Conservation (phyloP, 2,329 filamentous ascomycete genomes). For the Chrysosporium queenslandicum region DNA sequence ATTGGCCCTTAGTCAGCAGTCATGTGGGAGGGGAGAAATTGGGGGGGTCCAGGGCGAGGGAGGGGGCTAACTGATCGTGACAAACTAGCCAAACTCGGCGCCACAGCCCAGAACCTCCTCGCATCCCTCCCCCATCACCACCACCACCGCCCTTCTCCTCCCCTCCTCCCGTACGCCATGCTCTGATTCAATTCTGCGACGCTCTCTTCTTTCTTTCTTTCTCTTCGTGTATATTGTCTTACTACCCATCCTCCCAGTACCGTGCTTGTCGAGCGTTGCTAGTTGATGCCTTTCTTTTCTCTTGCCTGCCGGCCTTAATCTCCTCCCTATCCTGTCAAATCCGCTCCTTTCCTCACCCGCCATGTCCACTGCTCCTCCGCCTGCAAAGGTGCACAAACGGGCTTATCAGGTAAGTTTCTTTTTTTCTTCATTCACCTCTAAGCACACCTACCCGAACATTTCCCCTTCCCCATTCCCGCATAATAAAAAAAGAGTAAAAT, state of each 20-base stretch:
- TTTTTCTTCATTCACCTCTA: not conserved
- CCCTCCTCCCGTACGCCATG: not conserved
- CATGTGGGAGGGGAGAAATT: not conserved
- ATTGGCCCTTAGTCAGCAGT: not conserved
- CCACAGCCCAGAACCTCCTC: not conserved
- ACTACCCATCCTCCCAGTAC: not conserved
- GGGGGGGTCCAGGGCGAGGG: too few species aligned
- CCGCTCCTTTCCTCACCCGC: not conserved
- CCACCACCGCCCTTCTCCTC: not conserved
- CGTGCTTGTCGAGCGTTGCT: not conserved
- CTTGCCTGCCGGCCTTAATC: not conserved
- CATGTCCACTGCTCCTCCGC: not conserved
- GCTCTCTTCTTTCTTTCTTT: not conserved
- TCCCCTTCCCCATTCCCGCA: not conserved
- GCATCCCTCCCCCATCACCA: not conserved
- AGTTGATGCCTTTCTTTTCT: not conserved
- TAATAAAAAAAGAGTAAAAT: not conserved
- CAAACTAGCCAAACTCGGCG: too few species aligned
- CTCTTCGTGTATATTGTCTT: conserved; percentile 1
- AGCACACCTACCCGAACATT: not conserved
- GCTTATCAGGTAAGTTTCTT: conserved; percentile 19
- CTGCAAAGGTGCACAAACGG: conserved; percentile 18
- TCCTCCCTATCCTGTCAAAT: not conserved
- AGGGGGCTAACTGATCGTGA: too few species aligned
- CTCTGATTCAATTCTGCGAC: not conserved